These are phyloP conservation scores for Notholithocarpus densiflorus DNA, from an alignment of 306 rosid genomes.

Conservation along the genomic window DNA sequence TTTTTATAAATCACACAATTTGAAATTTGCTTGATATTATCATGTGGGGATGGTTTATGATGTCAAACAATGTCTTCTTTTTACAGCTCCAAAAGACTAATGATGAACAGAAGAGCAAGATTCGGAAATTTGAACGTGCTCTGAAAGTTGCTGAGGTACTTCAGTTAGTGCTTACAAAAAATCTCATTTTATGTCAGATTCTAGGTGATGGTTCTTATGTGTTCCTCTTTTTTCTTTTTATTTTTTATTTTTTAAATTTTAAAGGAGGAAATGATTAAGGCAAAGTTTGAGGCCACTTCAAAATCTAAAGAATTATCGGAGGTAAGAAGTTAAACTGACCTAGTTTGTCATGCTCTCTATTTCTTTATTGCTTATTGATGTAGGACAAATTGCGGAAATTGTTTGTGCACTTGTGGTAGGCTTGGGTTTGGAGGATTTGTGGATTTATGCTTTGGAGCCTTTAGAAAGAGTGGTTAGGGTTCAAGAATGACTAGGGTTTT, in stretches of 20 bases:
- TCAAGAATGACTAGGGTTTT: too few species aligned
- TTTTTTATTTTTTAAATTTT: conserved; percentile 4
- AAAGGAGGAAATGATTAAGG: conserved; percentile 88
- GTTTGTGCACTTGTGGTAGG: not conserved
- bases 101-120: conserved; percentile 64
- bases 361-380: not conserved
- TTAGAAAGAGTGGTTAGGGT: too few species aligned
- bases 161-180: conserved; percentile 17
- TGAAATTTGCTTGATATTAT: not conserved
- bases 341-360: conserved; percentile 11
- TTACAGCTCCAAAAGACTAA: conserved; percentile 68
- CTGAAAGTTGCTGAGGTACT: conserved; percentile 92
- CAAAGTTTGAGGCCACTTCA: conserved; percentile 67
- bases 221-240: not conserved
- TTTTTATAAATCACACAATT: not conserved
- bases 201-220: conserved; percentile 27
- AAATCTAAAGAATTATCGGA: conserved; percentile 57
- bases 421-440: too few species aligned
- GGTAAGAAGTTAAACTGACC: conserved; percentile 44
- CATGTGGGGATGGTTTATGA: conserved; percentile 22
- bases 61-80: conserved; percentile 14
- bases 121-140: conserved; percentile 76
- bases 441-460: too few species aligned
- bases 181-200: conserved; percentile 21
- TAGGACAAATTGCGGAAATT: not conserved